These are phyloP conservation scores for Harringtonia lauricola DNA, from an alignment of 2,329 filamentous ascomycete genomes.

Conservation along the genomic window DNA sequence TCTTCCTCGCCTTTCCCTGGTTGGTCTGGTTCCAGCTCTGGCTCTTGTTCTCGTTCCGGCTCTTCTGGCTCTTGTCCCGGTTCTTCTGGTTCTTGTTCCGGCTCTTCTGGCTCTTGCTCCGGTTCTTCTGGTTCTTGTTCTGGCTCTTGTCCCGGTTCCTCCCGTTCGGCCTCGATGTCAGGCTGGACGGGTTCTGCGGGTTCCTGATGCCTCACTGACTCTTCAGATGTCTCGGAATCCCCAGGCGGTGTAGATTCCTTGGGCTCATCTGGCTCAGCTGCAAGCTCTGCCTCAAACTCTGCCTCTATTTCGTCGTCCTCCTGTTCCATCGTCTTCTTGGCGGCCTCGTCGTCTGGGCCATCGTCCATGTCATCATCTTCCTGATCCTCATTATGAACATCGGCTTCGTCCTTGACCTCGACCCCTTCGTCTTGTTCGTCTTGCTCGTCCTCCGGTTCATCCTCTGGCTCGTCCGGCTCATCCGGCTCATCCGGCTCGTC, in stretches of 20 bases:
- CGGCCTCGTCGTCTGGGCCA: background rate
- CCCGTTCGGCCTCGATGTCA: too few species aligned
- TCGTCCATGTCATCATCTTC: slow-evolving; percentile 1
- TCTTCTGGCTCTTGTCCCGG: background rate
- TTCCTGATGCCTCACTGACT: too few species aligned
- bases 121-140: background rate
- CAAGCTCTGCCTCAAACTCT: background rate
- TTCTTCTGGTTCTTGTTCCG: background rate
- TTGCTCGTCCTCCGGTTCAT: too few species aligned
- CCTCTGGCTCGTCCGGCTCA: too few species aligned
- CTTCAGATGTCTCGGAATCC: too few species aligned
- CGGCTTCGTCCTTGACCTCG: background rate
- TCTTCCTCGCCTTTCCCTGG: background rate
- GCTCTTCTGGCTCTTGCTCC: background rate
- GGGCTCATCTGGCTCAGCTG: slow-evolving; percentile 1
- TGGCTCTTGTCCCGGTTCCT: background rate
- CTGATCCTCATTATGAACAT: background rate
- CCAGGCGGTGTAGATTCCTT: background rate
- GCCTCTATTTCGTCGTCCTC: background rate
- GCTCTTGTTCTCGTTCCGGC: too few species aligned
- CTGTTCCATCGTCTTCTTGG: background rate
- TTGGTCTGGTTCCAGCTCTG: background rate
- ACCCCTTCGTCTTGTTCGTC: background rate
- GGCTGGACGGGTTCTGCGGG: too few species aligned
- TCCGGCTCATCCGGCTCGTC: too few species aligned